Conservation (phyloP, 2,329 filamentous ascomycete species). For the Fusarium sp. region DNA sequence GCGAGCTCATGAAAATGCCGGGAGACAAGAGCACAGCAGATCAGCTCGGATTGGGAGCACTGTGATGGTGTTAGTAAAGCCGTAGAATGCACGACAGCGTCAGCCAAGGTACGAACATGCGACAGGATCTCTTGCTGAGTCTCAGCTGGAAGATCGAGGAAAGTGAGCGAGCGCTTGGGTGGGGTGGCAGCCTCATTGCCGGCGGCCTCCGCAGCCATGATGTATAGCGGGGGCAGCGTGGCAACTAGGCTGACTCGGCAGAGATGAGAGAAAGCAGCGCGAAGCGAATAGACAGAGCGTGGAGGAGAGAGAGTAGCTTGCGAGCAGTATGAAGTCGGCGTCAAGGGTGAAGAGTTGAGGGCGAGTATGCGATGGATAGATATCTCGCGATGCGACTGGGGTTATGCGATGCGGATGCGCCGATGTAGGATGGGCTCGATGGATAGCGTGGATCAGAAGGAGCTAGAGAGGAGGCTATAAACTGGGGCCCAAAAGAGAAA, state of each 20-base stretch:
- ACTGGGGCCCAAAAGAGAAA: slow-evolving; percentile 13
- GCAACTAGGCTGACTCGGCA: slow-evolving; percentile 29
- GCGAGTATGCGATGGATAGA: slow-evolving; percentile 23
- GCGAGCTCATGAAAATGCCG: slow-evolving; percentile 71
- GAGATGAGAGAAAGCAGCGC: slow-evolving; percentile 5
- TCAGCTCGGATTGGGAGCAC: slow-evolving; percentile 68
- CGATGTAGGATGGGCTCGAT: slow-evolving; percentile 34
- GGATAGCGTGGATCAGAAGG: slow-evolving; percentile 31
- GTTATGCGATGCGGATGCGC: slow-evolving; percentile 37
- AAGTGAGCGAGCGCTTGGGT: slow-evolving; percentile 47
- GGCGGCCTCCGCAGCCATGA: slow-evolving; percentile 57
- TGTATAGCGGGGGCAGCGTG: slow-evolving; percentile 45
- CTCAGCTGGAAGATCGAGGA: slow-evolving; percentile 64
- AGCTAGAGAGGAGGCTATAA: slow-evolving; percentile 27
- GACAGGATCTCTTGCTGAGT: slow-evolving; percentile 65
- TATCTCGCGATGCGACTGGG: slow-evolving; percentile 37
- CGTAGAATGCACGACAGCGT: background rate
- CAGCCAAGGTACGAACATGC: slow-evolving; percentile 57
- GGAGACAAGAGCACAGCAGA: slow-evolving; percentile 72
- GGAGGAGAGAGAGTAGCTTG: background rate
- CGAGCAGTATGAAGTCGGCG: background rate
- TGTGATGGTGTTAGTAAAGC: slow-evolving; percentile 48
- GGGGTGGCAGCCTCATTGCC: slow-evolving; percentile 49
- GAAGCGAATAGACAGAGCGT: background rate
- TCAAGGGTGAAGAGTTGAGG: background rate